phyloP scores from a whole-genome alignment of 805 yeast species.

The Diddensiella caesifluorescens region DNA sequence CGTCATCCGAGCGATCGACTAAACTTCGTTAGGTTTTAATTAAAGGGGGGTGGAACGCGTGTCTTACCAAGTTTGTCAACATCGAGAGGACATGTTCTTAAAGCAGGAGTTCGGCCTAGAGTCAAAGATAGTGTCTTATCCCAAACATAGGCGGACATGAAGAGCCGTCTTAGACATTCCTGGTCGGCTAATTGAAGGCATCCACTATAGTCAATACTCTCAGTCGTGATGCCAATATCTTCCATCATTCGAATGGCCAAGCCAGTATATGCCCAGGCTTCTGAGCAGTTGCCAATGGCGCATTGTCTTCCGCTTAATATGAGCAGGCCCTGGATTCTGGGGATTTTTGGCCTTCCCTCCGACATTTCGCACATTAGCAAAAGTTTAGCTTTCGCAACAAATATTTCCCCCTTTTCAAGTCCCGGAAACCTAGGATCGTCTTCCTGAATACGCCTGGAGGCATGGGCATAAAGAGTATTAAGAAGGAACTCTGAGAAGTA shows the following conservation, averaged over 20 bases:
- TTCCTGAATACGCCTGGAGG: conserved; percentile 8
- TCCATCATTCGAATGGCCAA: conserved; percentile 11
- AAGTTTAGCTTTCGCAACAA: conserved; percentile 8
- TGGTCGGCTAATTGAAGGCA: conserved; percentile 6
- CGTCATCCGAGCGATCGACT: conserved; percentile 7
- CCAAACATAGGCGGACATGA: conserved; percentile 9
- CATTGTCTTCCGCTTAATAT: conserved; percentile 8
- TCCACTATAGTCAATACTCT: conserved; percentile 6
- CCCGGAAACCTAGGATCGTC: conserved; percentile 5
- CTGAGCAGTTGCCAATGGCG: conserved; percentile 7
- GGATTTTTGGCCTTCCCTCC: conserved; percentile 7
- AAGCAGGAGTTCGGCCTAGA: conserved; percentile 6
- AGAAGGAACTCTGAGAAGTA: conserved; percentile 7
- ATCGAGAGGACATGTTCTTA: neutral
- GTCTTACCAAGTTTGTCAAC: conserved; percentile 4
- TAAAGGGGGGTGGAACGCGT: too few species aligned
- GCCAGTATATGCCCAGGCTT: conserved; percentile 9
- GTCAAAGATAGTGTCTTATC: conserved; percentile 7
- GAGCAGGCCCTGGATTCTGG: conserved; percentile 9
- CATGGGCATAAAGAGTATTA: conserved; percentile 6
- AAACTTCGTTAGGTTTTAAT: too few species aligned
- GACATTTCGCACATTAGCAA: conserved; percentile 9
- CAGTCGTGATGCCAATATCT: conserved; percentile 5
- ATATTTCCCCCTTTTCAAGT: conserved; percentile 5
- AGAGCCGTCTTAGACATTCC: conserved; percentile 6